A percentile compares a stretch with the other conserved stretches of the same genome.
These are phyloP conservation scores for Penicillium sp. DNA, from an alignment of 2,329 filamentous ascomycete species.

Conservation along the genomic window DNA sequence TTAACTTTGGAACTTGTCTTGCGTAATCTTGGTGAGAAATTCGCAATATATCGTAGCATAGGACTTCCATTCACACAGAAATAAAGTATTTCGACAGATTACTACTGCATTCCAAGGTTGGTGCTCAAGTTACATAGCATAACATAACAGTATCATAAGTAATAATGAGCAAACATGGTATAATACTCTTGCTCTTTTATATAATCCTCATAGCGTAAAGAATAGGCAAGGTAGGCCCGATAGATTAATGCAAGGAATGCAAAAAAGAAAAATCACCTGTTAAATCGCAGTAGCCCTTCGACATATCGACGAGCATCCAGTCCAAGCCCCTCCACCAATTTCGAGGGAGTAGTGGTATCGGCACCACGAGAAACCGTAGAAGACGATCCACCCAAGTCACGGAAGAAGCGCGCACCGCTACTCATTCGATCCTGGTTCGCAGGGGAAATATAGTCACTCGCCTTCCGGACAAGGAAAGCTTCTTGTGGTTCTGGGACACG, in stretches of 20 bases:
- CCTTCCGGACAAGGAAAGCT: constrained; percentile 48
- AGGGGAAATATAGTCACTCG: constrained; percentile 41
- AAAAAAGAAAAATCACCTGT: constrained; percentile 30
- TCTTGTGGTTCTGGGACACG: constrained; percentile 29
- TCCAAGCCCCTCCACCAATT: constrained; percentile 46
- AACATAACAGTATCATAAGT: too few species aligned
- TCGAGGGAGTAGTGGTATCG: constrained; percentile 36
- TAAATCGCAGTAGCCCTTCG: constrained; percentile 46
- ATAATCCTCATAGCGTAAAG: too few species aligned
- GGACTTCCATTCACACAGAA: background rate
- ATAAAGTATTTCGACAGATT: too few species aligned
- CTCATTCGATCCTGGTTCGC: constrained; percentile 33
- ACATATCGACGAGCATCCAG: constrained; percentile 50
- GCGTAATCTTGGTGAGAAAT: background rate
- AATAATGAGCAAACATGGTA: too few species aligned
- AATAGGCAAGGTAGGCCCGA: background rate
- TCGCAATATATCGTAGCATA: background rate
- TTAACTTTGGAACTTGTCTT: background rate
- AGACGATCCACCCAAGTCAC: constrained; percentile 40
- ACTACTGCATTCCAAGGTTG: background rate
- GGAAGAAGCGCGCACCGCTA: constrained; percentile 38
- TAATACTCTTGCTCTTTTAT: background rate
- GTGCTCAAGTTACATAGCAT: too few species aligned
- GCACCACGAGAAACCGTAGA: constrained; percentile 24
- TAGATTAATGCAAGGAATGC: background rate